phyloP scores from a whole-genome alignment of 305 asterid species.

The Fraxinus paxiana region DNA sequence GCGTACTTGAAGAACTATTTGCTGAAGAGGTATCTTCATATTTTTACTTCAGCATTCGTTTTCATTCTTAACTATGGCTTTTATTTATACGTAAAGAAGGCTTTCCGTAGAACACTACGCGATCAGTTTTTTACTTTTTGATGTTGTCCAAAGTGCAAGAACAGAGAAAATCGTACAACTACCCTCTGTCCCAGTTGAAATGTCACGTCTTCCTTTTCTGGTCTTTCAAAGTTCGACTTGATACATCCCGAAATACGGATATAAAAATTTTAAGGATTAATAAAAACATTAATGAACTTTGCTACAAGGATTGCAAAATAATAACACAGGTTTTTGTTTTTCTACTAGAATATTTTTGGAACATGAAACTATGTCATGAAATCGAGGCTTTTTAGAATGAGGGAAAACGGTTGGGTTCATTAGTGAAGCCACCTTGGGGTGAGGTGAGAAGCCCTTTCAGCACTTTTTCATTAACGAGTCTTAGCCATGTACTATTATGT shows the following conservation, averaged over 20 bases:
- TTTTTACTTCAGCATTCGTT: conserved; percentile 3
- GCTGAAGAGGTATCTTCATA: conserved; percentile 69
- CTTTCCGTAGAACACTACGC: neutral
- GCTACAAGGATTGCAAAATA: neutral
- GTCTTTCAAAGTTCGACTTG: neutral
- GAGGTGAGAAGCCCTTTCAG: neutral
- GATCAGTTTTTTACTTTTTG: neutral
- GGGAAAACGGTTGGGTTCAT: neutral
- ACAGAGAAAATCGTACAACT: neutral
- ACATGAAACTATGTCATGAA: neutral
- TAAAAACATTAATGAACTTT: neutral
- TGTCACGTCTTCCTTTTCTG: neutral
- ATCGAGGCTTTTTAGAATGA: neutral
- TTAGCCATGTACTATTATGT: neutral
- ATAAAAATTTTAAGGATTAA: neutral
- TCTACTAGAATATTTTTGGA: neutral
- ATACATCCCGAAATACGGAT: neutral
- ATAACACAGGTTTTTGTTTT: neutral
- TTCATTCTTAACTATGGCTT: neutral
- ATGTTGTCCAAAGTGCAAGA: neutral
- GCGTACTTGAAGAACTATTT: conserved; percentile 92
- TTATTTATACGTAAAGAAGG: neutral
- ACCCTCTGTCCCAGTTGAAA: neutral
- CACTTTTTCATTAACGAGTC: neutral
- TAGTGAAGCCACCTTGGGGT: neutral